Conservation (phyloP, 306 rosid species). For the Cicer judaicum region DNA sequence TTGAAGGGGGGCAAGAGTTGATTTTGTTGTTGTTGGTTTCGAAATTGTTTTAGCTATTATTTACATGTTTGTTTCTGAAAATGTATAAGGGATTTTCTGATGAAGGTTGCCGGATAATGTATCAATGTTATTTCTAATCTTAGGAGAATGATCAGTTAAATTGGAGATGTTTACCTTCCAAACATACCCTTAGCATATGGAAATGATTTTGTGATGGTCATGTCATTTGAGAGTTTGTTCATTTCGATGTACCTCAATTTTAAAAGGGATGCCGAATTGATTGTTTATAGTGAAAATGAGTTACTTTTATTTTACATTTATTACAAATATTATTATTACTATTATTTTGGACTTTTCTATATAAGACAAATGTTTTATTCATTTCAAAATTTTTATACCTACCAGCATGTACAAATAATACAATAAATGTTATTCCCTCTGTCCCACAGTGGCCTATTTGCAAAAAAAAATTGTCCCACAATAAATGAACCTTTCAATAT, state of each 20-base stretch:
- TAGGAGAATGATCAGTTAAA: neutral
- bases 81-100: slow-evolving; percentile 13
- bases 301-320: too few relatives aligned
- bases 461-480: too few relatives aligned
- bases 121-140: neutral
- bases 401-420: too few relatives aligned
- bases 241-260: too few relatives aligned
- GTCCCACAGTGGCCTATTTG: too few relatives aligned
- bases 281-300: too few relatives aligned
- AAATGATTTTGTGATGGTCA: slow-evolving; percentile 1
- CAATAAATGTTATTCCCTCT: too few relatives aligned
- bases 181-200: slow-evolving; percentile 8
- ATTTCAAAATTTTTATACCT: neutral
- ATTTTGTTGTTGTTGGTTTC: neutral
- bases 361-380: neutral
- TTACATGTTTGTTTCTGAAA: neutral
- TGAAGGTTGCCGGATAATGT: neutral
- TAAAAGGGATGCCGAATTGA: too few relatives aligned
- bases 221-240: neutral
- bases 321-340: too few relatives aligned
- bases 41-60: neutral
- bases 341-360: too few relatives aligned
- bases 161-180: neutral
- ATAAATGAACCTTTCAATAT: too few relatives aligned
- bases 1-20: neutral